Evolutionary conservation across 1,284 basidiomycete species (phyloP).

Genomic region (Sporisorium iseilematis-ciliati): DNA sequence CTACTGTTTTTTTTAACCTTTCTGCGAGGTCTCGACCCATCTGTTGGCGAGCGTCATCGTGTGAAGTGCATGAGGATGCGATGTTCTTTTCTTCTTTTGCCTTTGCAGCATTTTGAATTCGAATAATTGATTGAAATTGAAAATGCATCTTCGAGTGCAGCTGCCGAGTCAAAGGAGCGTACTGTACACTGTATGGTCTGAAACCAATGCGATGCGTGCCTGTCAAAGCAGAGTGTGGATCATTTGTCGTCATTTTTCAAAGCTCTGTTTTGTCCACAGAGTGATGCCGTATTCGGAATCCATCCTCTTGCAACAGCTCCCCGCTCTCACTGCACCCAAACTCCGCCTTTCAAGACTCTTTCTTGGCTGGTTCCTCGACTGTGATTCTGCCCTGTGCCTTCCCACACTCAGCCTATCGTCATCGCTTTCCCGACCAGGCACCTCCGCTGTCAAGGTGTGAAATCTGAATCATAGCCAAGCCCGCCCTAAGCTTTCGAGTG

Average conservation of each 20-base stretch:
- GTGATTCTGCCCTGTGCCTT: too few species aligned
- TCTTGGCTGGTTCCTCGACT: too few species aligned
- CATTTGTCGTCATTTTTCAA: background rate
- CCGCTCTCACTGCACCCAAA: too few species aligned
- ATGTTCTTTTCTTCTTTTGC: background rate
- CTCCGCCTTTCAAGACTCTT: too few species aligned
- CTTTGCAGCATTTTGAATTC: background rate
- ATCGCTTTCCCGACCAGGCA: background rate
- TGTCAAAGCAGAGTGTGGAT: constrained; percentile 11
- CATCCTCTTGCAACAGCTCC: too few species aligned
- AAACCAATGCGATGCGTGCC: constrained; percentile 5
- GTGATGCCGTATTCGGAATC: too few species aligned
- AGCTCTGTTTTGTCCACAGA: too few species aligned
- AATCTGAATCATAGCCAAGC: constrained; percentile 19
- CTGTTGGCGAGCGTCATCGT: constrained; percentile 26
- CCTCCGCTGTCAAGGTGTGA: too few species aligned
- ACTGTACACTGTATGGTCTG: too few species aligned
- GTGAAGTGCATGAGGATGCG: background rate
- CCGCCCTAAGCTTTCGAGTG: too few species aligned
- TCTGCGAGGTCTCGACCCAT: background rate
- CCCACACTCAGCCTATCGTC: background rate
- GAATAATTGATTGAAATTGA: background rate
- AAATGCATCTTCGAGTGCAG: background rate
- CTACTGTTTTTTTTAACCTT: background rate
- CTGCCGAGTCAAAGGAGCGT: background rate